phyloP scores from a whole-genome alignment of 2,329 filamentous ascomycete species.

The Curvularia eragrostidis region DNA sequence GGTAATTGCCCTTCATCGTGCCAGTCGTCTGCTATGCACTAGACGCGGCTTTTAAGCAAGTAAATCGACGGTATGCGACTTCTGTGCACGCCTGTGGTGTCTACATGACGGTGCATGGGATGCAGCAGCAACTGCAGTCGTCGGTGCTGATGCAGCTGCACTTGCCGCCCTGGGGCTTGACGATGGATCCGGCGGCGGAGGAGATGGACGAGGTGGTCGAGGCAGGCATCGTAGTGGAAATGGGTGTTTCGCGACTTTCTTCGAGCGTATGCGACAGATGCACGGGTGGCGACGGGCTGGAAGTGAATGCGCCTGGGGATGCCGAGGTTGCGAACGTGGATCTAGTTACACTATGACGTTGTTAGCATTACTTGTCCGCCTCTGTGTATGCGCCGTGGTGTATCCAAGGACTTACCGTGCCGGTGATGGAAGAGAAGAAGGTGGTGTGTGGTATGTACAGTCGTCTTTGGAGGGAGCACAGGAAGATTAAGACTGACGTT shows the following conservation, averaged over 20 bases:
- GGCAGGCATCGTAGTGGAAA: constrained; percentile 37
- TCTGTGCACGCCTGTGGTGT: not conserved
- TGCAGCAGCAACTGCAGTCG: constrained; percentile 44
- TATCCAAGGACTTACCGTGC: not conserved
- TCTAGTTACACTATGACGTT: constrained; percentile 4
- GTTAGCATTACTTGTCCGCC: not conserved
- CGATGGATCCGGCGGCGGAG: constrained; percentile 41
- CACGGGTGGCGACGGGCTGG: not conserved
- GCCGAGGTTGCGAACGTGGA: not conserved
- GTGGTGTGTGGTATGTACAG: not conserved
- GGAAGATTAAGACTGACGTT: constrained; percentile 20
- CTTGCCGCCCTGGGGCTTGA: constrained; percentile 45
- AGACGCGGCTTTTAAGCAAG: not conserved
- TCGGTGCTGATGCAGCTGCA: constrained; percentile 40
- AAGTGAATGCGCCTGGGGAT: not conserved
- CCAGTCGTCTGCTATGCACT: not conserved
- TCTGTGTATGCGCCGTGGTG: not conserved
- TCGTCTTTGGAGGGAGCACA: constrained; percentile 7
- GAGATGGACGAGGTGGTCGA: constrained; percentile 44
- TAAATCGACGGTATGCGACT: not conserved
- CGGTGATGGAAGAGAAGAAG: not conserved
- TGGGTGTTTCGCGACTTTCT: not conserved
- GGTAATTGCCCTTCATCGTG: not conserved
- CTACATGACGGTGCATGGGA: constrained; percentile 50
- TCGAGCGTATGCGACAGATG: not conserved